Evolutionary conservation across 2,329 filamentous ascomycete genomes (phyloP).

Genomic region (Madurella mycetomatis): DNA sequence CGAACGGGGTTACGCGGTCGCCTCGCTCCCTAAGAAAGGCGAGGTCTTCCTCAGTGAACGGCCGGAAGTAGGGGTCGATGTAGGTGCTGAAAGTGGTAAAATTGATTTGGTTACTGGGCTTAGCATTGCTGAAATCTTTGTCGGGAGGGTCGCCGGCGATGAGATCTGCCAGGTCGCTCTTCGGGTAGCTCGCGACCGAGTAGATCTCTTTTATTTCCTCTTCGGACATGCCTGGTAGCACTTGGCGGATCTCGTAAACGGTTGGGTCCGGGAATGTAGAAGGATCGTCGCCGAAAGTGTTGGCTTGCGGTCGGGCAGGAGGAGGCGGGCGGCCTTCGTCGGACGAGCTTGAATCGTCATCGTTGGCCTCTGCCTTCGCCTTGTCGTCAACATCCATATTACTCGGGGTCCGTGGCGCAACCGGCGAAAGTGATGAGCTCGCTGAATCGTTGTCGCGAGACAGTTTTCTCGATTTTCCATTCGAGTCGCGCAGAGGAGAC

Average conservation of each 20-base stretch:
- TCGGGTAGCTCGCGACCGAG: slow-evolving; percentile 79
- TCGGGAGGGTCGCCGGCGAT: slow-evolving; percentile 88
- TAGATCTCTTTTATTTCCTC: slow-evolving; percentile 86
- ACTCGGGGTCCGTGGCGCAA: slow-evolving; percentile 46
- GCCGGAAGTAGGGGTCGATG: slow-evolving; percentile 84
- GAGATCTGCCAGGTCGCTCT: slow-evolving; percentile 72
- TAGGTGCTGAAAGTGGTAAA: slow-evolving; percentile 91
- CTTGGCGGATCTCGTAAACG: slow-evolving; percentile 82
- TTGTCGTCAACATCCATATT: slow-evolving; percentile 59
- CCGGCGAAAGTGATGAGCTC: slow-evolving; percentile 58
- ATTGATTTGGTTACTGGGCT: slow-evolving; percentile 89
- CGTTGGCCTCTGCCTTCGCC: slow-evolving; percentile 37
- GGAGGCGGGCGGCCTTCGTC: slow-evolving; percentile 59
- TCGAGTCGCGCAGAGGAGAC: slow-evolving; percentile 48
- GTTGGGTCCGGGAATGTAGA: slow-evolving; percentile 89
- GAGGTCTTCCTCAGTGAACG: slow-evolving; percentile 87
- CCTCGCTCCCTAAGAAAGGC: slow-evolving; percentile 88
- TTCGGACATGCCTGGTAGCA: slow-evolving; percentile 70
- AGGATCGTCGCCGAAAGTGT: slow-evolving; percentile 89
- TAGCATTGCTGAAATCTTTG: slow-evolving; percentile 91
- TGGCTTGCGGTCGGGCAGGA: slow-evolving; percentile 66
- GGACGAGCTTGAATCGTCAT: slow-evolving; percentile 42
- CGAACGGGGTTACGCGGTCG: slow-evolving; percentile 76
- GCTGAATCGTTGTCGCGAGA: slow-evolving; percentile 51
- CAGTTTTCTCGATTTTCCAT: slow-evolving; percentile 45